These are phyloP conservation scores for Trametes pubescens DNA, from an alignment of 1,284 basidiomycete species.

Conservation along the genomic window DNA sequence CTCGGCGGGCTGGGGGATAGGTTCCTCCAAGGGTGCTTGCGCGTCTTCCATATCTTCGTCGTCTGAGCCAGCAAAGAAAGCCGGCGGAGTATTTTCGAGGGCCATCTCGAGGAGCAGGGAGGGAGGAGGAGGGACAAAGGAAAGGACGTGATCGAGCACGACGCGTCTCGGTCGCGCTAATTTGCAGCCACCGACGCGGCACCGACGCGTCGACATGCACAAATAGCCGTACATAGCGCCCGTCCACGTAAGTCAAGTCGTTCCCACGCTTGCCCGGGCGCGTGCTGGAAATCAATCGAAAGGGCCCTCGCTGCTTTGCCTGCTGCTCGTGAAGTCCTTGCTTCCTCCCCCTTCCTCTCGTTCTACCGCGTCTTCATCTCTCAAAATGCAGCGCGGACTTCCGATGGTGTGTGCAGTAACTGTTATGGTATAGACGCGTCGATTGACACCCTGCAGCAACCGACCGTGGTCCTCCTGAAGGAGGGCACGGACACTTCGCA, in stretches of 20 bases:
- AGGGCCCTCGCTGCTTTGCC: constrained; percentile 9
- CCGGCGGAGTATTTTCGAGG: constrained; percentile 22
- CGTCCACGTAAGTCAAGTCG: constrained; percentile 4
- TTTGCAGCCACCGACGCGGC: constrained; percentile 42
- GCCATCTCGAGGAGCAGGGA: constrained; percentile 8
- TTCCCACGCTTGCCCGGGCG: constrained; percentile 25
- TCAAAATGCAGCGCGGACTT: constrained; percentile 79
- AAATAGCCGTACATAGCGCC: constrained; percentile 19
- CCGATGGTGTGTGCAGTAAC: constrained; percentile 60
- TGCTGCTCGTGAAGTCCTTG: constrained; percentile 4
- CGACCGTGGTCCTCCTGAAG: constrained; percentile 91
- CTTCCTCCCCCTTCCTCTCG: constrained; percentile 4
- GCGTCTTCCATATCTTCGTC: constrained; percentile 39
- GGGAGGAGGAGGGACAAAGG: constrained; percentile 6
- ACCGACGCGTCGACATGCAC: constrained; percentile 31
- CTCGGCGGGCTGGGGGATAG: constrained; percentile 24
- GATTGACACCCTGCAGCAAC: constrained; percentile 69
- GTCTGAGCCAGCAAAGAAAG: constrained; percentile 51
- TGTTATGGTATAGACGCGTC: not conserved
- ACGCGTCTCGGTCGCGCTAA: constrained; percentile 25
- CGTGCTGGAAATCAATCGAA: constrained; percentile 30
- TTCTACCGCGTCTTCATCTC: constrained; percentile 2
- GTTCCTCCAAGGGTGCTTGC: not conserved
- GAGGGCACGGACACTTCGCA: constrained; percentile 98
- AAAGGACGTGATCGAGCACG: not conserved